phyloP scores from a whole-genome alignment of 148 eudicot genomes.

The Nyssa sinensis region DNA sequence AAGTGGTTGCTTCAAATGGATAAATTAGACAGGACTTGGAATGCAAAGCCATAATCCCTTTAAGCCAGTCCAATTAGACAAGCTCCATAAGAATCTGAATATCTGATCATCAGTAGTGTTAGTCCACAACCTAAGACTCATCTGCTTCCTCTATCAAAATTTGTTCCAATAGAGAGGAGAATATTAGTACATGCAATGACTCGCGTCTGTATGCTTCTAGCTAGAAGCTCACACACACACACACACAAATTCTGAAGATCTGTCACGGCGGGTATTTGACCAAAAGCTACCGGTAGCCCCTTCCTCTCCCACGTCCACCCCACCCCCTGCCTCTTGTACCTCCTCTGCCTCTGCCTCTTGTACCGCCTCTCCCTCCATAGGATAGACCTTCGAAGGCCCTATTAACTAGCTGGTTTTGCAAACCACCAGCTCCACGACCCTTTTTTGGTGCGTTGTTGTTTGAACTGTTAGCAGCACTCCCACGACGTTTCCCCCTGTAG shows the following conservation, averaged over 20 bases:
- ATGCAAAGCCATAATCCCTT: background rate
- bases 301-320: slow-evolving; percentile 68
- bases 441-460: slow-evolving; percentile 50
- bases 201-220: background rate
- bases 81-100: background rate
- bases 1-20: background rate
- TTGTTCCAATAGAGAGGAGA: background rate
- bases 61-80: background rate
- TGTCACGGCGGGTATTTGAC: background rate
- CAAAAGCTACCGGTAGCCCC: slow-evolving; percentile 36
- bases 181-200: background rate
- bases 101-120: background rate
- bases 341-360: slow-evolving; percentile 50
- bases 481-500: slow-evolving; percentile 62
- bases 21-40: background rate
- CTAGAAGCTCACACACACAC: slow-evolving; percentile 7
- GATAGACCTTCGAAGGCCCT: slow-evolving; percentile 52
- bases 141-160: slow-evolving; percentile 9
- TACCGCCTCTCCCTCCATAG: slow-evolving; percentile 55
- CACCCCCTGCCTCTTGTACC: slow-evolving; percentile 43
- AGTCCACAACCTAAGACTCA: slow-evolving; percentile 3
- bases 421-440: slow-evolving; percentile 60
- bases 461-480: slow-evolving; percentile 48
- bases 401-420: slow-evolving; percentile 49
- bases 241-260: background rate